A percentile compares a stretch with the other conserved stretches of the same genome.
phyloP scores from a whole-genome alignment of 768 basidiomycete genomes.

The Pleurotus cornucopiae region DNA sequence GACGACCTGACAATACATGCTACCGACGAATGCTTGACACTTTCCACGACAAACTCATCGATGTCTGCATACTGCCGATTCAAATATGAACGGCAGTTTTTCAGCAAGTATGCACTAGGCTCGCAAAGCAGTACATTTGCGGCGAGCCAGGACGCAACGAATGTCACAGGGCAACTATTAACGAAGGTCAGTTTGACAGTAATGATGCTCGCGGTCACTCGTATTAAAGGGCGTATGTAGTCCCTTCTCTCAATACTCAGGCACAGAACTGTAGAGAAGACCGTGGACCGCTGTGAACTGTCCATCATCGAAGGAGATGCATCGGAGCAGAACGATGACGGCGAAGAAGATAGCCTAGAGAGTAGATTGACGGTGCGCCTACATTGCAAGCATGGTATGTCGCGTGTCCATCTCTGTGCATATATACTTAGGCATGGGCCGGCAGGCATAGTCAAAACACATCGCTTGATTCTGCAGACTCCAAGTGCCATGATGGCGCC shows the following conservation, averaged over 20 bases:
- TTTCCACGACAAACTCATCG: constrained; percentile 77
- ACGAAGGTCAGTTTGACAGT: constrained; percentile 48
- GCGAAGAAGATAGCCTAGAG: constrained; percentile 60
- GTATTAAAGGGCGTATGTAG: constrained; percentile 26
- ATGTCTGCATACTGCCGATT: constrained; percentile 81
- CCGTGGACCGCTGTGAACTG: constrained; percentile 73
- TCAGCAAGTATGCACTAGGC: constrained; percentile 57
- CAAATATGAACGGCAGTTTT: constrained; percentile 64
- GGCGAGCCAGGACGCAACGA: constrained; percentile 31
- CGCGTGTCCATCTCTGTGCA: not conserved
- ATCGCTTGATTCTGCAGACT: constrained; percentile 60
- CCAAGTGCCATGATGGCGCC: constrained; percentile 62
- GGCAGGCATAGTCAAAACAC: constrained; percentile 78
- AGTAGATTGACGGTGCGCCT: constrained; percentile 69
- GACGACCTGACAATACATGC: constrained; percentile 76
- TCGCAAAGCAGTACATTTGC: constrained; percentile 9
- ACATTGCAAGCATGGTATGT: constrained; percentile 79
- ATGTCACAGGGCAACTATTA: constrained; percentile 61
- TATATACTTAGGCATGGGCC: constrained; percentile 6
- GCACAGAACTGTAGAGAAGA: constrained; percentile 71
- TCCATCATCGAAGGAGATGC: constrained; percentile 48
- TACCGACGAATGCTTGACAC: constrained; percentile 49
- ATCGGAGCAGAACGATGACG: constrained; percentile 10
- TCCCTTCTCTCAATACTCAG: constrained; percentile 70
- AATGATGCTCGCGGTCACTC: not conserved